Base-by-base conservation (phyloP, 495 filamentous ascomycete species). In the Chaetomium fimeti region DNA sequence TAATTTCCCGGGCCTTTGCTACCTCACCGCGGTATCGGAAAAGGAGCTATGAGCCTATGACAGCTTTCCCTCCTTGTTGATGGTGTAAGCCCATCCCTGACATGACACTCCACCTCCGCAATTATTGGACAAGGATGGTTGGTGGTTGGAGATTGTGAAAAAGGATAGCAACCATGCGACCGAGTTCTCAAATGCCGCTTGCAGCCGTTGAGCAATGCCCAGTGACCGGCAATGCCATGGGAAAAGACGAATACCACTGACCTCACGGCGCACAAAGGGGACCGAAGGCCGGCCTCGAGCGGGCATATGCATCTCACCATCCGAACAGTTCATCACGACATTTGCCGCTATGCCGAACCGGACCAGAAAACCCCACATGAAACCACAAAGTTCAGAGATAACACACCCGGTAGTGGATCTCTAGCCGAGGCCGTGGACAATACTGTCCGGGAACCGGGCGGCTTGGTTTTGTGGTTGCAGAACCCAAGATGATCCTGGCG, bases 21-120 rank as follows among this genome's bases (percentile, higher is more conserved):
- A n/a, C n/a, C n/a, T n/a, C n/a, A n/a, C n/a, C n/a, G n/a, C n/a
- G n/a, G n/a, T n/a, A n/a, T n/a, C n/a, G n/a, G n/a, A n/a, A n/a
- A n/a, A n/a, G n/a, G n/a, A n/a, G n/a, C n/a, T n/a, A n/a, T n/a
- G n/a, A n/a, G n/a, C n/a, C n/a, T n/a, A n/a, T n/a, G n/a, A n/a
- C n/a, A n/a, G n/a, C n/a, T n/a, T n/a, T n/a, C n/a, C n/a, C n/a
- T n/a, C n/a, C n/a, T n/a, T n/a, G n/a, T n/a, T 36, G 45, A 69
- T 69, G 67, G 66, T 62, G 71, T 64, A 67, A 72, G 12, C 49
- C 2, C 13, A 71, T 68, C 71, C 70, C 65, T 71, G 66, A 49
- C 57, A 73, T 65, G 64, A 69, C 68, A 69, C 22, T 36, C 28
- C 32, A 27, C 52, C 9, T 20, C 56, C 25, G 11, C 56, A 36